Evolutionary conservation across 768 basidiomycete genomes (phyloP).

Genomic region (Trametes maxima): DNA sequence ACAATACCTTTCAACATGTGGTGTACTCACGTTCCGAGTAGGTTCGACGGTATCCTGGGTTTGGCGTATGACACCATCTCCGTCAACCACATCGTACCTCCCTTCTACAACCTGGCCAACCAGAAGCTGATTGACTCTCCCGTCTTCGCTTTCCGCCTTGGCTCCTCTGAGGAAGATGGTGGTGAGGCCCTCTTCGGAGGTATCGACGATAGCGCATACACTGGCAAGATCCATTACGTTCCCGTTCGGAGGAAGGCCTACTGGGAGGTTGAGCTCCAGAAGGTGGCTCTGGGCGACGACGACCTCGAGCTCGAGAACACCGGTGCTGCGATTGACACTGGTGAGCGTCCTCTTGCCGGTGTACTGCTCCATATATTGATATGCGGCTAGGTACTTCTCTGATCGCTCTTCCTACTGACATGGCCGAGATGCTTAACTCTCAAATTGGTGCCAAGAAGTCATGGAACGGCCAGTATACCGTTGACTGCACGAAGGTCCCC

Average conservation of each 20-base stretch:
- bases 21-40: conserved; percentile 31
- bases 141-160: conserved; percentile 94
- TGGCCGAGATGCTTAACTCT: conserved; percentile 97
- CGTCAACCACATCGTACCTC: conserved; percentile 90
- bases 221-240: conserved; percentile 80
- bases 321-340: conserved; percentile 91
- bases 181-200: conserved; percentile 94
- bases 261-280: conserved; percentile 96
- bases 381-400: conserved; percentile 75
- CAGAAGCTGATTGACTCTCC: conserved; percentile 79
- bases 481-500: conserved; percentile 88
- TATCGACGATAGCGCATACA: conserved; percentile 75
- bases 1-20: background rate
- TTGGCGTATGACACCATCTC: conserved; percentile 95
- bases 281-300: conserved; percentile 84
- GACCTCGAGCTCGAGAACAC: conserved; percentile 90
- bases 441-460: conserved; percentile 92
- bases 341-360: conserved; percentile 38
- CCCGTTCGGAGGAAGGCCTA: conserved; percentile 95
- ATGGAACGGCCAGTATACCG: conserved; percentile 95
- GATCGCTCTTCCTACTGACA: conserved; percentile 90
- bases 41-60: conserved; percentile 95
- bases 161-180: conserved; percentile 82
- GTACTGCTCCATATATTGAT: background rate
- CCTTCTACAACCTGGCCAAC: conserved; percentile 92